Percentiles rank a stretch among this genome's conserved stretches.
These are phyloP conservation scores for Lotus japonicus DNA, from an alignment of 306 rosid genomes.

Conservation along the genomic window DNA sequence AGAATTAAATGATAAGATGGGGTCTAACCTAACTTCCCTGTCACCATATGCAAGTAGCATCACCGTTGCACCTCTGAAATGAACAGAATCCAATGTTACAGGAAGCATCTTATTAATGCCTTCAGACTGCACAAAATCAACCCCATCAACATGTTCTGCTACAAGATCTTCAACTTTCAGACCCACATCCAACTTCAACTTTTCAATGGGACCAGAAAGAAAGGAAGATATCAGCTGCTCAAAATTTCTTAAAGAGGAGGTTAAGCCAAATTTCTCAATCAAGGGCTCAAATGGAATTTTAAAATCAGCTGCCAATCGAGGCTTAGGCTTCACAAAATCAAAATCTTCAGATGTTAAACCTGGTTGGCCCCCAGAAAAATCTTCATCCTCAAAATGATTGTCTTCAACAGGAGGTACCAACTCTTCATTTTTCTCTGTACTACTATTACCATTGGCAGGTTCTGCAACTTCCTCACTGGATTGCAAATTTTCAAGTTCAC, in stretches of 20 bases:
- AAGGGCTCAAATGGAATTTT: conserved; percentile 36
- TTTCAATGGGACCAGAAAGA: conserved; percentile 41
- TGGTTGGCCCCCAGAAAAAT: conserved; percentile 17
- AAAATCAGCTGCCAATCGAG: conserved; percentile 25
- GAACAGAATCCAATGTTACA: conserved; percentile 71
- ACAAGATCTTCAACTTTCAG: conserved; percentile 49
- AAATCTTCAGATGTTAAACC: conserved; percentile 33
- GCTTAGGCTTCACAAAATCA: conserved; percentile 25
- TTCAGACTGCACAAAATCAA: conserved; percentile 44
- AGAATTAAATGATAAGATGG: conserved; percentile 20
- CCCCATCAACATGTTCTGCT: conserved; percentile 50
- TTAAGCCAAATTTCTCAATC: conserved; percentile 35
- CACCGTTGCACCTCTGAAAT: conserved; percentile 71
- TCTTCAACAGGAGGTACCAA: conserved; percentile 22
- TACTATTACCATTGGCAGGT: conserved; percentile 20
- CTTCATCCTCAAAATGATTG: conserved; percentile 21
- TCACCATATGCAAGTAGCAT: conserved; percentile 96
- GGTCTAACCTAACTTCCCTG: conserved; percentile 75
- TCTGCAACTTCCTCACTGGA: conserved; percentile 28
- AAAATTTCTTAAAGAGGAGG: conserved; percentile 35
- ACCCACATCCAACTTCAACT: conserved; percentile 39
- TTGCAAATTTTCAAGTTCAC: conserved; percentile 25
- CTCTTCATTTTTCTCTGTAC: conserved; percentile 29
- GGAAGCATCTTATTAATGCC: conserved; percentile 52
- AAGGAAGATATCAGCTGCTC: conserved; percentile 37